Evolutionary conservation across 2,329 filamentous ascomycete genomes (phyloP).

Genomic region (Diaporthe amygdali): DNA sequence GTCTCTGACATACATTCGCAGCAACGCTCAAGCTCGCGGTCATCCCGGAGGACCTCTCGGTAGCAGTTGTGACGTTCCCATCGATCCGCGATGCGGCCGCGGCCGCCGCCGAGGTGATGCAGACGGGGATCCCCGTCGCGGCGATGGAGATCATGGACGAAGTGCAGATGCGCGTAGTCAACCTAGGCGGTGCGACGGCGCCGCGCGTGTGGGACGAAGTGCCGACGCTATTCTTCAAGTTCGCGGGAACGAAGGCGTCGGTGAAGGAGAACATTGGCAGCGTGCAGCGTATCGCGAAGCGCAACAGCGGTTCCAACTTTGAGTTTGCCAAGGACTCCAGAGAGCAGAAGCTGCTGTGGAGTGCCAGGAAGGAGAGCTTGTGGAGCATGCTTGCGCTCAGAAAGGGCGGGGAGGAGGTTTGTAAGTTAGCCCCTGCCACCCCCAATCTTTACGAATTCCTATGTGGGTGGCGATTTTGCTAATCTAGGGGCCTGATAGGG

Average conservation of each 20-base stretch:
- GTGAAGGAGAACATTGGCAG: slow-evolving; percentile 77
- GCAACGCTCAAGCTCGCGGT: slow-evolving; percentile 81
- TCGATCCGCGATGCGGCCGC: slow-evolving; percentile 77
- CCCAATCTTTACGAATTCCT: slow-evolving; percentile 44
- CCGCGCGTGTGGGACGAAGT: slow-evolving; percentile 75
- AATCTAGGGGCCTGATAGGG: slow-evolving; percentile 48
- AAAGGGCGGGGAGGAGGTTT: slow-evolving; percentile 72
- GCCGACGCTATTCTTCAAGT: slow-evolving; percentile 85
- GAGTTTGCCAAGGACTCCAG: slow-evolving; percentile 76
- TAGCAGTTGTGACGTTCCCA: slow-evolving; percentile 81
- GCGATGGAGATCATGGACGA: slow-evolving; percentile 89
- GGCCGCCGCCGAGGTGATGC: slow-evolving; percentile 77
- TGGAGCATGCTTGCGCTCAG: slow-evolving; percentile 80
- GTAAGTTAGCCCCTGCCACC: slow-evolving; percentile 54
- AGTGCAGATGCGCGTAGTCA: slow-evolving; percentile 84
- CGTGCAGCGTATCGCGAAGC: slow-evolving; percentile 71
- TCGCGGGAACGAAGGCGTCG: slow-evolving; percentile 78
- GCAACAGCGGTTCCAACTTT: slow-evolving; percentile 69
- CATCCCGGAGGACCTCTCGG: slow-evolving; percentile 75
- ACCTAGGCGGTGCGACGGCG: slow-evolving; percentile 72
- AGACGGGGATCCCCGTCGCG: slow-evolving; percentile 73
- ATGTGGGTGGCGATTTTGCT: neutral
- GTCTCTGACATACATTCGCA: neutral
- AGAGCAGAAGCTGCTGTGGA: slow-evolving; percentile 80
- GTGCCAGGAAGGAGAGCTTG: slow-evolving; percentile 80